Evolutionary conservation across 176 grass and related monocot genomes (phyloP).

Genomic region (Oryza glaberrima): DNA sequence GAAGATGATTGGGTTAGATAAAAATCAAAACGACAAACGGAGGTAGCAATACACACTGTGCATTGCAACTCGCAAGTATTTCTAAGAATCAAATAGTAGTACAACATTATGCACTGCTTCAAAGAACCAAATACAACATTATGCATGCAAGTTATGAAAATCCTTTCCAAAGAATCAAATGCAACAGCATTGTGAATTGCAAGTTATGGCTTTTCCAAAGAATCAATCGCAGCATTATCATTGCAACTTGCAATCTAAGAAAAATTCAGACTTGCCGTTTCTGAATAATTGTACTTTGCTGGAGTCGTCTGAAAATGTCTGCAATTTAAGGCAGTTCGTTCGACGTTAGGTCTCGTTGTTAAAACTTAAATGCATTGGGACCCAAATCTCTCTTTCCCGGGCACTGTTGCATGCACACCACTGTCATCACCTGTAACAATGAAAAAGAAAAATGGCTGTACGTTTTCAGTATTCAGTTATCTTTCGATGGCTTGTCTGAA

Average conservation of each 20-base stretch:
- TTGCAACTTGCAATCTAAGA: neutral
- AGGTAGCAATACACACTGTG: neutral
- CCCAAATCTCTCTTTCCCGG: neutral
- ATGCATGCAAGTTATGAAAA: neutral
- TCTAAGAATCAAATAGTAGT: no score
- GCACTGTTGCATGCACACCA: neutral
- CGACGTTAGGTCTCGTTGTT: neutral
- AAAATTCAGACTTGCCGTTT: neutral
- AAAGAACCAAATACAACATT: neutral
- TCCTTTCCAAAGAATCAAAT: neutral
- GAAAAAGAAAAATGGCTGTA: no score
- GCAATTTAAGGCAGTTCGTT: neutral
- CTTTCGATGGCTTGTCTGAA: neutral
- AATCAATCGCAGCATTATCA: no score
- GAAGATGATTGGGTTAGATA: no score
- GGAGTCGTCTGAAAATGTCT: neutral
- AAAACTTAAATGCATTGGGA: constrained; percentile 1
- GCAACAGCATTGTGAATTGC: neutral
- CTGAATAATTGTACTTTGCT: neutral
- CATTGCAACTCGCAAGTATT: neutral
- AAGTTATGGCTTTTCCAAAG: neutral
- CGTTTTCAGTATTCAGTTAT: neutral
- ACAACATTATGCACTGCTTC: neutral
- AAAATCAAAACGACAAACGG: no score
- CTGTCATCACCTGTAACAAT: neutral